These are phyloP conservation scores for Glycine latifolia DNA, from an alignment of 306 rosid species.

Conservation along the genomic window DNA sequence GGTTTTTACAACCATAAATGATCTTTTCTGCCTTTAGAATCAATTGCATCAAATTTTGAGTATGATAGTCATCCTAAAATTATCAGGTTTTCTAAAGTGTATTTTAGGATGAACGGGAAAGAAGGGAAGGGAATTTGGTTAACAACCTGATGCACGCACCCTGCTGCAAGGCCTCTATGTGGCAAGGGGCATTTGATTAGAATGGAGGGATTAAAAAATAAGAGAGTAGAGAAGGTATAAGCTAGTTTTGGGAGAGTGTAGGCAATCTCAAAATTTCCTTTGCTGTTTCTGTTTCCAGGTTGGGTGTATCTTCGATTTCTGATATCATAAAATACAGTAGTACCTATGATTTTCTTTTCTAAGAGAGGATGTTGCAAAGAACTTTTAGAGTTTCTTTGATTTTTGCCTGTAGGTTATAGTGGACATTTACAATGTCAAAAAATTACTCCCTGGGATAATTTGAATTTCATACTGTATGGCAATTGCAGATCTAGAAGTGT, in stretches of 20 bases:
- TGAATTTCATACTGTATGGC: background rate
- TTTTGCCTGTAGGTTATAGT: too few relatives aligned
- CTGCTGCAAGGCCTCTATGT: background rate
- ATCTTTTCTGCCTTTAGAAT: background rate
- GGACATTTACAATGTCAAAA: too few relatives aligned
- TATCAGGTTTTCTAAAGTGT: background rate
- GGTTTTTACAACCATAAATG: background rate
- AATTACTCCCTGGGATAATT: too few relatives aligned
- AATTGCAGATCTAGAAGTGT: background rate
- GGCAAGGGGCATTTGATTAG: conserved; percentile 9
- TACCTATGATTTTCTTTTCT: too few relatives aligned
- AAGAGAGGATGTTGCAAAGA: too few relatives aligned
- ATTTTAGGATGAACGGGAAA: background rate
- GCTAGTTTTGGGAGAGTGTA: background rate
- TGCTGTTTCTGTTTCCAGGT: background rate
- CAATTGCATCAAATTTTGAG: background rate
- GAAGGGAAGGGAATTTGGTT: background rate
- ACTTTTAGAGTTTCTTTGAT: too few relatives aligned
- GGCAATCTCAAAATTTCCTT: background rate
- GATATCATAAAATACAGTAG: too few relatives aligned
- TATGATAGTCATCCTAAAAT: background rate
- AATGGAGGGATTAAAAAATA: background rate
- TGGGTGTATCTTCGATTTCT: too few relatives aligned
- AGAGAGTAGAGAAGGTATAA: background rate
- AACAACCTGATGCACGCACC: too few relatives aligned